Evolutionary conservation across 2,329 filamentous ascomycete species (phyloP), one percentile per base, ranked within the genome.

Genomic region (Aspergillus nomiae): DNA sequence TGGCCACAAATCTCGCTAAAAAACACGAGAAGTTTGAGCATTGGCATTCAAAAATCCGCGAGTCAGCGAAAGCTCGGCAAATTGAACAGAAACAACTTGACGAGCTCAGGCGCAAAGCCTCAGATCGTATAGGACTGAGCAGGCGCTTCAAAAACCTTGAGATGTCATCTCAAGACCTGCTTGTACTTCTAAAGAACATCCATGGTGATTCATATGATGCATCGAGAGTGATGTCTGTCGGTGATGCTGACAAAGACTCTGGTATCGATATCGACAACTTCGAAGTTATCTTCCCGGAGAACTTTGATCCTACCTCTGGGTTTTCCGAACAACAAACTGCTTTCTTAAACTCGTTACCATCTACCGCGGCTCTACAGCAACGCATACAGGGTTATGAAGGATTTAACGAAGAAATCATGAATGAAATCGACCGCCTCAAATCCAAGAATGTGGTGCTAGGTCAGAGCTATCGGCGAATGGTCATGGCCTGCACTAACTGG

Each of bases 11-110:
- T 75, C 87, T 97, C 66, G 90, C 90, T 70, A 84, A 90, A 51
- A 97, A 97, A 75, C 94, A 97, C 79, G 85, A 90, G 56, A 86
- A 89, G 34, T 90, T 98, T 59, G 93, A 97, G 73, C 85, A 88
- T 19, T 88, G 96, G 41, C 94, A 97, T 77, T 83, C 87, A 48
- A 89, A 90, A 30, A 89, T 99, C 58, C 90, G 92, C 56, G 90
- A 92, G 61, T 89, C 92, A 1, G 95, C 93, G 1, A 86, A 89
- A 24, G 87, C 91, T 65, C 86, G 97, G 36, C 89, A 90, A 67
- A 90, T 93, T 60, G 90, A 94, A 60, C 88, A 92, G 60, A 89
- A 89, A 61, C 86, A 85, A 26, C 81, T 96, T 3, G 91, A 96
- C 63, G 84, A 86, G 10, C 81, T 96, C 12, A 89, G 90, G 63